phyloP scores from a whole-genome alignment of 2,329 filamentous ascomycete species.

The Pestalotiopsis sp. region DNA sequence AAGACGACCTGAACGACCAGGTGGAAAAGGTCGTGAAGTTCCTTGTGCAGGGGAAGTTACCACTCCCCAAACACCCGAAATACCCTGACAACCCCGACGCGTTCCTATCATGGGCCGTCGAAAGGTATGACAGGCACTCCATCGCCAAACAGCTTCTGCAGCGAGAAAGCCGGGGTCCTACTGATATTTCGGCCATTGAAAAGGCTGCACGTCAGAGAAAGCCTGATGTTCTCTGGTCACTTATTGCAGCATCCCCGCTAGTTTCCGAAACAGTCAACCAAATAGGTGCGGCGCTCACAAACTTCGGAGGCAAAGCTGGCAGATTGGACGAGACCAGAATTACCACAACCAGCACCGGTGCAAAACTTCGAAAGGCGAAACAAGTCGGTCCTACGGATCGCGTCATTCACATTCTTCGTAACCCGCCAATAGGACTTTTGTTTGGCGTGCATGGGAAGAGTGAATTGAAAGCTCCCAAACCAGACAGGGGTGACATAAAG shows the following conservation, averaged over 20 bases:
- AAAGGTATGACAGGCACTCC: not conserved
- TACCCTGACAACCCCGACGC: not conserved
- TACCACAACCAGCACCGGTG: not conserved
- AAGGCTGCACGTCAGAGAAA: not conserved
- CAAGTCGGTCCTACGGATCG: too few relatives aligned
- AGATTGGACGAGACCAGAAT: not conserved
- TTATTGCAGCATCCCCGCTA: not conserved
- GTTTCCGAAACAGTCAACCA: not conserved
- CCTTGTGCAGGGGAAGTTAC: not conserved
- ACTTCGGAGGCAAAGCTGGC: not conserved
- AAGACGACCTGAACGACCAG: not conserved
- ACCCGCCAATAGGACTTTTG: not conserved
- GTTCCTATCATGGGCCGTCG: not conserved
- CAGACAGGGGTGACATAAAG: not conserved
- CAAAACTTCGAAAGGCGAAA: not conserved
- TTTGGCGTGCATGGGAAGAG: not conserved
- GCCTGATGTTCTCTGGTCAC: not conserved
- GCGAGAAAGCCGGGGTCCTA: not conserved
- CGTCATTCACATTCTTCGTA: not conserved
- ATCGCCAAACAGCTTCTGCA: not conserved
- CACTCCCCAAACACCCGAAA: not conserved
- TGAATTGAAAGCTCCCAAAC: not conserved
- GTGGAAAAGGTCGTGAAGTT: not conserved
- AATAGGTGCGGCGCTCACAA: not conserved
- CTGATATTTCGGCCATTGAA: not conserved